Percentiles rank a stretch among this genome's conserved stretches.
Evolutionary conservation across 805 yeast species (phyloP).

Genomic region (Candida andamanensis): DNA sequence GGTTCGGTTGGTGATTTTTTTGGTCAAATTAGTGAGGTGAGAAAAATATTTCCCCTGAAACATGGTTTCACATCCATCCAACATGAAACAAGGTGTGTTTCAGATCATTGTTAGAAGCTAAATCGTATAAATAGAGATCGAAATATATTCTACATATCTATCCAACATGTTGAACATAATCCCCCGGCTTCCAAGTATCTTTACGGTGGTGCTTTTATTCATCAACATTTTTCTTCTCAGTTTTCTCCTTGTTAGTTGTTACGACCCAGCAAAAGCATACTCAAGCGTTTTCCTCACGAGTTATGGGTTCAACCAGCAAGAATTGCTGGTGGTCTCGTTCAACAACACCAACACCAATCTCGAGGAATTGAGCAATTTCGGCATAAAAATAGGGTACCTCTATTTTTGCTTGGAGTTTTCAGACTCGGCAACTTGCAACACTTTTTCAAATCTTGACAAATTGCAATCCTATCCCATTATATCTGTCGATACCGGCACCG

Average conservation of each 20-base stretch:
- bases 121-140: too few species aligned
- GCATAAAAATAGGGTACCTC: constrained; percentile 50
- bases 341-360: constrained; percentile 6
- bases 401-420: constrained; percentile 48
- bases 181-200: constrained; percentile 13
- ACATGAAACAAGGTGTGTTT: too few species aligned
- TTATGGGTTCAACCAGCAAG: constrained; percentile 40
- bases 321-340: constrained; percentile 8
- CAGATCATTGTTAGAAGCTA: too few species aligned
- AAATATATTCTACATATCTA: too few species aligned
- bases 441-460: constrained; percentile 20
- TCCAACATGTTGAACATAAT: constrained; percentile 9
- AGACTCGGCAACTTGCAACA: constrained; percentile 31
- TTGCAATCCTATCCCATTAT: constrained; percentile 14
- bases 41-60: not conserved
- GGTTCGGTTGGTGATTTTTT: not conserved
- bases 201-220: constrained; percentile 38
- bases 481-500: constrained; percentile 6
- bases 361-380: constrained; percentile 34
- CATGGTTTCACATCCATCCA: not conserved
- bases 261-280: constrained; percentile 34
- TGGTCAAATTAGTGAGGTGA: not conserved
- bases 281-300: constrained; percentile 48
- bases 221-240: constrained; percentile 47
- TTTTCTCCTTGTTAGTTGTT: constrained; percentile 55